Evolutionary conservation across 1,284 basidiomycete genomes (phyloP).

Genomic region (Cutaneotrichosporon sp.): DNA sequence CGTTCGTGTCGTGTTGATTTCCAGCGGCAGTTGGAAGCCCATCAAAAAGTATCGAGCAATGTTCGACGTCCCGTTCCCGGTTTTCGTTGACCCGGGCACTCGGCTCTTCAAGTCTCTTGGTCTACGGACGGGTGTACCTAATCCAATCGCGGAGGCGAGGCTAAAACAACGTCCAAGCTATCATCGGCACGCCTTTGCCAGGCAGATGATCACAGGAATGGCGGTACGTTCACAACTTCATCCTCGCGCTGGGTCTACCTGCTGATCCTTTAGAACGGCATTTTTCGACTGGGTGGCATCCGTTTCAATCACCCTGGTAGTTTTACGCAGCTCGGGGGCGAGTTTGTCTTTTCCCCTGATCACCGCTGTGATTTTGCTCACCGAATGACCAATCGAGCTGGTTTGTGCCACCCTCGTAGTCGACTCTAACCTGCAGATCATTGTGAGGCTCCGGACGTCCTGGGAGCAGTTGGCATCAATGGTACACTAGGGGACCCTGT

Average conservation of each 20-base stretch:
- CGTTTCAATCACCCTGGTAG: constrained; percentile 36
- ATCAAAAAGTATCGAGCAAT: constrained; percentile 43
- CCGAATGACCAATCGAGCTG: constrained; percentile 45
- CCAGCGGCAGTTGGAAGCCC: constrained; percentile 44
- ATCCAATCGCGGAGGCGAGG: constrained; percentile 8
- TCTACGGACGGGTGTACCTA: constrained; percentile 18
- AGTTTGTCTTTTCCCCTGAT: constrained; percentile 39
- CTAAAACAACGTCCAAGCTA: constrained; percentile 7
- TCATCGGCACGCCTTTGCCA: constrained; percentile 5
- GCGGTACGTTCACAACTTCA: not conserved
- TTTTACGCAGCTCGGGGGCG: constrained; percentile 46
- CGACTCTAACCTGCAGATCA: constrained; percentile 2
- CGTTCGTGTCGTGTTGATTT: constrained; percentile 40
- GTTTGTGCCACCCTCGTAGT: constrained; percentile 19
- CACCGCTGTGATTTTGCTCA: constrained; percentile 43
- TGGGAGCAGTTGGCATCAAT: constrained; percentile 7
- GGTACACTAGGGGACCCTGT: not conserved
- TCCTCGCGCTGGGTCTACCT: not conserved
- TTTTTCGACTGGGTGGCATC: constrained; percentile 7
- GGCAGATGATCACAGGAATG: constrained; percentile 10
- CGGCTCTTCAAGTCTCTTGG: constrained; percentile 42
- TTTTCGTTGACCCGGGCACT: constrained; percentile 42
- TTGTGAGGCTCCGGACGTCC: constrained; percentile 12
- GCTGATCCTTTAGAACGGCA: not conserved
- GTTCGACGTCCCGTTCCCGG: constrained; percentile 44